Evolutionary conservation across 2,329 filamentous ascomycete species (phyloP), one percentile per base, ranked within the genome.

Genomic region (Rhytidhysteron rufulum): DNA sequence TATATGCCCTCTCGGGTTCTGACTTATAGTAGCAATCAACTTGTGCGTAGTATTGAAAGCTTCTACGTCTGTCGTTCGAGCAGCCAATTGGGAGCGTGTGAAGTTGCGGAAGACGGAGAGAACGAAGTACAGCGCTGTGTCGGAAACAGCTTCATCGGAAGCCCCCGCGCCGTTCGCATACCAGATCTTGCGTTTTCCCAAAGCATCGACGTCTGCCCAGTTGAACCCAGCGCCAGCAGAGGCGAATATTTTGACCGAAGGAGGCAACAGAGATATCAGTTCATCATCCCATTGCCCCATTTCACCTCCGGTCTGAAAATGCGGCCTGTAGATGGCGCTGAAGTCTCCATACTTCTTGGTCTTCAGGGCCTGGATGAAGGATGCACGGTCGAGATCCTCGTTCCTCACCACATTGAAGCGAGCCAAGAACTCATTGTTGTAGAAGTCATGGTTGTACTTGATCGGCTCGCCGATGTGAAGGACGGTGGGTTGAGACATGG

Each of bases 401-500:
- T 67, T 65, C 22, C 58, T 57, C 18, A 73, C 58, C 30, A 74
- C 58, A 4, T 66, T 52, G 41, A 73, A 74, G 4, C 60, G 49
- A 0, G 66, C 53, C 0, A 54, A 46, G 39, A 75, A 71, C 8
- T 63, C 55, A 4, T 63, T 49, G 1, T 61, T 43, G 50, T 71
- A 68, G 24, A 69, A 59, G 1, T 69, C 62, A 30, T 67, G 62
- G 43, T 74, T 73, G 54, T 73, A 73, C 43, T 71, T 70, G 44
- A 75, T 72, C 15, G 66, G 60, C 22, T 72, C 70, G 20, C 72
- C 72, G 9, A 75, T 49, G 41, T 69, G 67, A 15, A 73, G 65
- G 30, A 73, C 58, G 8, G 54, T 60, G 15, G 61, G 65, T 39
- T 68, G 58, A 3, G 24, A 13, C 41, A 47, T 47, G 27, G 19